A percentile compares a stretch with the other conserved stretches of the same genome.
Evolutionary conservation across 768 basidiomycete genomes (phyloP).

Genomic region (Mycena kentingensis): DNA sequence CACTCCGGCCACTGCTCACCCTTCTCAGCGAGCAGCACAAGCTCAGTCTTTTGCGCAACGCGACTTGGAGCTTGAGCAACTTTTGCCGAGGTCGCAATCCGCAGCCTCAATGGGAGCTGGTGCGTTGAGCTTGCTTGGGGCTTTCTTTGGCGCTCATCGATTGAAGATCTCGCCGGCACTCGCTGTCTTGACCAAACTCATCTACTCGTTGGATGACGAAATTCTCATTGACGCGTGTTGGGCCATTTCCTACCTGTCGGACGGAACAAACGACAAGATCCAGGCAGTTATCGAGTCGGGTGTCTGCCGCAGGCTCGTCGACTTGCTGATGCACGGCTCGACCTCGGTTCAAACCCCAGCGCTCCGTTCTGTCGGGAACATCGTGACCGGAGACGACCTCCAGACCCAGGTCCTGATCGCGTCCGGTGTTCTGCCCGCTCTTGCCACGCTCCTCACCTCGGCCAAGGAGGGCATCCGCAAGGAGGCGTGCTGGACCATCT

Average conservation of each 20-base stretch:
- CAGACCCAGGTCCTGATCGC: slow-evolving; percentile 99
- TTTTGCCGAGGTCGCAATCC: slow-evolving; percentile 98
- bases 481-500: slow-evolving; percentile 99
- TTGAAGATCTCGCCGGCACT: slow-evolving; percentile 92
- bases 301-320: slow-evolving; percentile 95
- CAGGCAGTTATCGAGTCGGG: slow-evolving; percentile 99
- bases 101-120: slow-evolving; percentile 97
- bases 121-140: slow-evolving; percentile 39
- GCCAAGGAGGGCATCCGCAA: slow-evolving; percentile 99
- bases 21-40: slow-evolving; percentile 96
- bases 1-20: slow-evolving; percentile 84
- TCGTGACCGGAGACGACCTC: slow-evolving; percentile 98
- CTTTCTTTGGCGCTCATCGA: slow-evolving; percentile 8
- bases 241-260: slow-evolving; percentile 99
- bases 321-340: slow-evolving; percentile 92
- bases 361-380: slow-evolving; percentile 97
- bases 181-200: slow-evolving; percentile 93
- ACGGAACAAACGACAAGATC: slow-evolving; percentile 99
- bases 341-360: slow-evolving; percentile 98
- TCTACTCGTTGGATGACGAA: slow-evolving; percentile 98
- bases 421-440: slow-evolving; percentile 93
- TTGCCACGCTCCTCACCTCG: slow-evolving; percentile 91
- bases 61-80: slow-evolving; percentile 99
- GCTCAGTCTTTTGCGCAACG: slow-evolving; percentile 96
- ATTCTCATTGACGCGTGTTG: slow-evolving; percentile 99